Evolutionary conservation across 2,329 filamentous ascomycete species (phyloP), one percentile per base, ranked within the genome.

Genomic region (Trichoderma koningii): DNA sequence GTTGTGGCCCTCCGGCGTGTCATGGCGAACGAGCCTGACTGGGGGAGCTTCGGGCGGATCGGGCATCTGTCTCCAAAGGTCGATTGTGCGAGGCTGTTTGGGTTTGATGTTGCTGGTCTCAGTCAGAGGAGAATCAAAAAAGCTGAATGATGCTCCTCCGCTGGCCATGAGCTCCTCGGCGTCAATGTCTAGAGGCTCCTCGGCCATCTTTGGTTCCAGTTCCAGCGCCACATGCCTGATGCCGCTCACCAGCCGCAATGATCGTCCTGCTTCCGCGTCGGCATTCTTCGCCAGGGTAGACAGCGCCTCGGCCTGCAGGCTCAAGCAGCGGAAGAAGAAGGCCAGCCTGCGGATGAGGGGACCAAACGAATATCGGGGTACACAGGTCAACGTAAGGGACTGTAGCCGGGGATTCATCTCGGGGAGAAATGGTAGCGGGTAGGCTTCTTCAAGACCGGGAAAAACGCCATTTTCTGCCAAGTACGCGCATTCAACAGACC

Each of bases 321-420:
- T 79, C 1, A 80, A 76, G 0, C 81, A 73, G 14, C 74, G 75
- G 12, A 88, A 67, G 52, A 88, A 85, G 0, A 68, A 63, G 1
- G 78, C 72, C 5, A 89, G 72, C n/a, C 73, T 77, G n/a, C 76
- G 69, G 38, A 84, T 78, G 15, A 87, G 66, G 5, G 78, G 78
- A 0, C 85, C 85, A 5, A 73, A 77, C 1, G 85, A 86, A 26
- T 79, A 79, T 7, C 83, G 78, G 0, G 86, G 86, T 3, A 88
- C 77, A 30, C 78, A 74, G 0, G 84, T 85, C 23, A 89, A 73
- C 4, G 82, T 83, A 26, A 89, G 69, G 0, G 80, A 82, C 12
- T 72, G 73, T 23, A 89, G 72, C 4, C 85, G 80, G 0, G 85
- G 81, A 66, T 87, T 88, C 75, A 82, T 81, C 55, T 86, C 81